phyloP scores from a whole-genome alignment of 495 filamentous ascomycete species.

The Aspergillus incahuasiensis region DNA sequence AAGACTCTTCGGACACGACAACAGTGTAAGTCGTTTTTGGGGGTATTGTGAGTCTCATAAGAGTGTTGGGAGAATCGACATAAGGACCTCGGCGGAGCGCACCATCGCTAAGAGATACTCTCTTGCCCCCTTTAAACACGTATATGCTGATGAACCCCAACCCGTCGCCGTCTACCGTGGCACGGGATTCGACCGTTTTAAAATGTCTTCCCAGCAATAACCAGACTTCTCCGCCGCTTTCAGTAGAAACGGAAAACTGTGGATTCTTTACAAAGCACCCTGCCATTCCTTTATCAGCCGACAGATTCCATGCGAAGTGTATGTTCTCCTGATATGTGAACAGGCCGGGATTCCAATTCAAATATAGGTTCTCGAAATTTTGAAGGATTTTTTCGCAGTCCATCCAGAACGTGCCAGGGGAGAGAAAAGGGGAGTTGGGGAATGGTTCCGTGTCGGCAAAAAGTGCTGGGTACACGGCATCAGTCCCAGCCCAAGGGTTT shows the following conservation, averaged over 20 bases:
- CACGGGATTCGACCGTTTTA: conserved; percentile 25
- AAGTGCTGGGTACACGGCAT: conserved; percentile 18
- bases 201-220: conserved; percentile 83
- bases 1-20: conserved; percentile 71
- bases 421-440: conserved; percentile 21
- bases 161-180: conserved; percentile 34
- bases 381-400: conserved; percentile 76
- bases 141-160: conserved; percentile 82
- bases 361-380: conserved; percentile 89
- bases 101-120: conserved; percentile 66
- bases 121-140: conserved; percentile 68
- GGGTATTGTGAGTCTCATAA: conserved; percentile 67
- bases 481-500: conserved; percentile 89
- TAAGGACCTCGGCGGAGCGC: conserved; percentile 68
- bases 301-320: conserved; percentile 84
- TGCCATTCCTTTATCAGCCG: conserved; percentile 47
- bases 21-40: conserved; percentile 62
- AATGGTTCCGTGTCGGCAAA: conserved; percentile 6
- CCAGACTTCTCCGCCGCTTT: conserved; percentile 64
- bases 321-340: conserved; percentile 79
- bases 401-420: conserved; percentile 88
- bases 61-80: conserved; percentile 89
- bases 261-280: conserved; percentile 74
- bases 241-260: conserved; percentile 67
- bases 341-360: conserved; percentile 92